Evolutionary conservation across 768 basidiomycete species (phyloP), one percentile per base, ranked within the genome.

Genomic region (Suillus discolor): DNA sequence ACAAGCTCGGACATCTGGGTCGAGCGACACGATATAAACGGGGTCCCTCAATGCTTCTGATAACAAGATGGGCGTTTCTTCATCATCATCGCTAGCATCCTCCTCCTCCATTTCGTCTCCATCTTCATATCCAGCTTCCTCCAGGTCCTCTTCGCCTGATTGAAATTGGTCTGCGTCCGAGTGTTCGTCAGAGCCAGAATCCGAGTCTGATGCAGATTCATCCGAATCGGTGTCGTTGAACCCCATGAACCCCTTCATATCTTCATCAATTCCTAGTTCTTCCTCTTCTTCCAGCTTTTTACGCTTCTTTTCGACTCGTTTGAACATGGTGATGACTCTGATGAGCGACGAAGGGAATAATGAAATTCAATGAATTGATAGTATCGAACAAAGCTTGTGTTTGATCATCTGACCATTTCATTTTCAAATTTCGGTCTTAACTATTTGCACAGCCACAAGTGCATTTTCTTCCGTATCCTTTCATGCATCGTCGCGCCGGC

Each of bases 191-290:
- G 77, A 76, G 70, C 62, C 71, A 62, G 70, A 67, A 61, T 82
- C 86, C 25, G 82, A 82, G 62, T 79, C 80, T 11, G 87, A 86
- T 15, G 83, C 82, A 71, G 83, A 74, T 77, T 91, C 91, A 57
- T 90, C 89, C 38, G 90, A 90, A 74, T 93, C 89, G 1, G 90
- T 90, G 69, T 92, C 89, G 49, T 91, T 82, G 67, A 93, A 72
- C 31, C 90, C 91, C 15, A 92, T 77, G 42, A 87, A 72, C 57
- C 85, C 86, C 71, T 83, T 90, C 79, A 81, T 79, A n/a, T 88
- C 88, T 41, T 83, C 84, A 65, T 90, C 86, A 6, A 90, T 69
- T 0, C 86, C 89, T 42, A 89, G 81, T 61, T 86, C 84, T 73
- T 89, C 88, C 67, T 90, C 89, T 68, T 88, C 81, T 70, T 88